These are phyloP conservation scores for Cladosporium halotolerans DNA, from an alignment of 2,329 filamentous ascomycete species.

Conservation along the genomic window DNA sequence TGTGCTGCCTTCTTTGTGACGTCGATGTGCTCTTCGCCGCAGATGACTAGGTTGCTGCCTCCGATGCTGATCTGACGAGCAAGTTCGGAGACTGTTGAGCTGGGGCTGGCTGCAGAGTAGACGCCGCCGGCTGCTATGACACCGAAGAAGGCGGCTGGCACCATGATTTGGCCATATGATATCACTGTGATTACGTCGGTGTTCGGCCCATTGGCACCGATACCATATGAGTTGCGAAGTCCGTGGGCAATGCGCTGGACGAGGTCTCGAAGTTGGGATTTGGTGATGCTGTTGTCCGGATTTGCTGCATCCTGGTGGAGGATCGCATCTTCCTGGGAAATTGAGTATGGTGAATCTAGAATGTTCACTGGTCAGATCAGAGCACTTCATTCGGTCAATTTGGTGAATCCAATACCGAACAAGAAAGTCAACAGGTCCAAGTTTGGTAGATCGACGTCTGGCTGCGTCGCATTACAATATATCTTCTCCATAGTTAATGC, in stretches of 20 bases:
- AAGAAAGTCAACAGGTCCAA: constrained; percentile 37
- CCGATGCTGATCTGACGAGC: constrained; percentile 42
- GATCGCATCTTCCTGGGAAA: constrained; percentile 43
- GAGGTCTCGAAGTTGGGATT: constrained; percentile 42
- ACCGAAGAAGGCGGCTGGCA: constrained; percentile 50
- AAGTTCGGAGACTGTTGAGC: constrained; percentile 47
- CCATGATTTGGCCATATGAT: constrained; percentile 50
- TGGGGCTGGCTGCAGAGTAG: constrained; percentile 50
- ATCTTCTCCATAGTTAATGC: constrained; percentile 12
- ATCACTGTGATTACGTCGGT: constrained; percentile 52
- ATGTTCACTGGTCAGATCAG: neutral
- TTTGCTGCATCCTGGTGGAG: constrained; percentile 54
- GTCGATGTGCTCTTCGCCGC: constrained; percentile 45
- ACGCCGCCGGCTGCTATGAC: constrained; percentile 55
- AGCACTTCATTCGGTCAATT: constrained; percentile 15
- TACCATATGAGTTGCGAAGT: constrained; percentile 48
- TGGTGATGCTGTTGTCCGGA: constrained; percentile 49
- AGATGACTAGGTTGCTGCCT: constrained; percentile 38
- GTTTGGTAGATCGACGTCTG: constrained; percentile 26
- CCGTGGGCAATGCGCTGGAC: constrained; percentile 51
- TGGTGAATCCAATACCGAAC: constrained; percentile 31
- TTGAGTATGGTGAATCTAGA: constrained; percentile 23
- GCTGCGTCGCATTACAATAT: constrained; percentile 21
- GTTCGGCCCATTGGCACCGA: constrained; percentile 45
- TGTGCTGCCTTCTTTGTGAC: constrained; percentile 46